These are phyloP conservation scores for Backusella westeae DNA, from an alignment of 192 early-diverging fungal species.

Conservation along the genomic window DNA sequence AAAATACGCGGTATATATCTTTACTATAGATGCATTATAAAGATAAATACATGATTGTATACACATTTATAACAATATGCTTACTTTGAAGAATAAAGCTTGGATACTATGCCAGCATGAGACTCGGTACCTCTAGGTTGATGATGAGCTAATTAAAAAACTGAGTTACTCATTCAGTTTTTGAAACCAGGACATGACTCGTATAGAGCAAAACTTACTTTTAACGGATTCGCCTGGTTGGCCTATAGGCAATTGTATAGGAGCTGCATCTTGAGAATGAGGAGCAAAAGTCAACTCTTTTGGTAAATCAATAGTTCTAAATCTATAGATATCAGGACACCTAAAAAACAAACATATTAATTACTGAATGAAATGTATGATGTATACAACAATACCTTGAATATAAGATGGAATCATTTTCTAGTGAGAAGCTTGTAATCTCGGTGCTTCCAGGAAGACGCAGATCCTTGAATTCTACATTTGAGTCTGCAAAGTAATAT, in stretches of 20 bases:
- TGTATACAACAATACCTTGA: slow-evolving; percentile 15
- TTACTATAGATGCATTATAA: not conserved
- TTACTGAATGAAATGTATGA: too few relatives aligned
- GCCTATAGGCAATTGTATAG: slow-evolving; percentile 9
- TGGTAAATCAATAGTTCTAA: slow-evolving; percentile 16
- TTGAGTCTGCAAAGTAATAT: slow-evolving; percentile 12
- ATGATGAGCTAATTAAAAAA: slow-evolving; percentile 8
- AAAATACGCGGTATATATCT: slow-evolving; percentile 18
- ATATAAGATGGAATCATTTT: slow-evolving; percentile 28
- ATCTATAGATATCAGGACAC: slow-evolving; percentile 23
- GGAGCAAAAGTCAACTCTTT: slow-evolving; percentile 10
- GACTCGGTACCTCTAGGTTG: slow-evolving; percentile 17
- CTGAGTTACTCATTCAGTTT: not conserved
- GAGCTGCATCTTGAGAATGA: slow-evolving; percentile 16
- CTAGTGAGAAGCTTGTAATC: slow-evolving; percentile 23
- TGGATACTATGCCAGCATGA: slow-evolving; percentile 11
- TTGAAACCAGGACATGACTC: not conserved
- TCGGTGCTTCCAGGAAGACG: slow-evolving; percentile 29
- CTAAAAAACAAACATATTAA: not conserved
- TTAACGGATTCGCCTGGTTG: slow-evolving; percentile 12
- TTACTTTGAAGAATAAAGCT: slow-evolving; percentile 21
- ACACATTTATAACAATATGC: not conserved
- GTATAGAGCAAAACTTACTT: slow-evolving; percentile 8
- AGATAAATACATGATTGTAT: not conserved
- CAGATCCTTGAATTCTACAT: slow-evolving; percentile 28